Percentiles rank a stretch among this genome's conserved stretches.
These are phyloP conservation scores for Colletotrichum lupini DNA, from an alignment of 2,329 filamentous ascomycete genomes.

Conservation along the genomic window DNA sequence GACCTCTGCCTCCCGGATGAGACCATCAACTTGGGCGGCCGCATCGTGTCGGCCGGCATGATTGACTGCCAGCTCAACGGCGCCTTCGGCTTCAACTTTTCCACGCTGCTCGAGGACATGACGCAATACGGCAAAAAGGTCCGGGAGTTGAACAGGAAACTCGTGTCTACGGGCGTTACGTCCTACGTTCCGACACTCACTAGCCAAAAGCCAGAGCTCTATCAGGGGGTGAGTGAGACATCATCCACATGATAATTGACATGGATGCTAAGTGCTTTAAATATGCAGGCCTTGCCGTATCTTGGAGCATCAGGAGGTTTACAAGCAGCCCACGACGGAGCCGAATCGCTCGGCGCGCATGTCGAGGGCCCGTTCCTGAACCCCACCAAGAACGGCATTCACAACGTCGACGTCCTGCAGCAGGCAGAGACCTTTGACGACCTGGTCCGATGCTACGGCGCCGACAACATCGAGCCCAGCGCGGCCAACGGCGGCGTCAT, in stretches of 20 bases:
- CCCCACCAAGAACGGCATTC: constrained; percentile 86
- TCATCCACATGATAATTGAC: too few species aligned
- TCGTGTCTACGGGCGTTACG: constrained; percentile 86
- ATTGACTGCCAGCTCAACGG: constrained; percentile 95
- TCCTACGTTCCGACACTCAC: constrained; percentile 89
- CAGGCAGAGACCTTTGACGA: constrained; percentile 73
- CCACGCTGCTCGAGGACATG: constrained; percentile 76
- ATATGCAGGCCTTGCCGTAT: constrained; percentile 72
- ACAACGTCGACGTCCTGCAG: constrained; percentile 79
- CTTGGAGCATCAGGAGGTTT: constrained; percentile 76
- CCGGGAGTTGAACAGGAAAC: constrained; percentile 73
- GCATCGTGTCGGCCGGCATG: constrained; percentile 85
- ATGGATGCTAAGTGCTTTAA: constrained; percentile 5
- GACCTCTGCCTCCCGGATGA: constrained; percentile 76
- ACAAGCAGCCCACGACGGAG: constrained; percentile 74
- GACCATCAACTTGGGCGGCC: constrained; percentile 82
- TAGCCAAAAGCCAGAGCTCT: constrained; percentile 83
- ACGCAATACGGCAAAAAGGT: constrained; percentile 79
- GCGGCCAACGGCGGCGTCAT: constrained; percentile 43
- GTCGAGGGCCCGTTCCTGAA: constrained; percentile 91
- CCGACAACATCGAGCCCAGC: constrained; percentile 67
- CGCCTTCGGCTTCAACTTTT: constrained; percentile 93
- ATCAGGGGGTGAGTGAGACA: constrained; percentile 70
- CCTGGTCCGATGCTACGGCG: constrained; percentile 78
- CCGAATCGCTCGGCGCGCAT: constrained; percentile 90